A percentile compares a stretch with the other conserved stretches of the same genome.
Evolutionary conservation across 805 yeast genomes (phyloP).

Genomic region (Martiniozyma abietophila): DNA sequence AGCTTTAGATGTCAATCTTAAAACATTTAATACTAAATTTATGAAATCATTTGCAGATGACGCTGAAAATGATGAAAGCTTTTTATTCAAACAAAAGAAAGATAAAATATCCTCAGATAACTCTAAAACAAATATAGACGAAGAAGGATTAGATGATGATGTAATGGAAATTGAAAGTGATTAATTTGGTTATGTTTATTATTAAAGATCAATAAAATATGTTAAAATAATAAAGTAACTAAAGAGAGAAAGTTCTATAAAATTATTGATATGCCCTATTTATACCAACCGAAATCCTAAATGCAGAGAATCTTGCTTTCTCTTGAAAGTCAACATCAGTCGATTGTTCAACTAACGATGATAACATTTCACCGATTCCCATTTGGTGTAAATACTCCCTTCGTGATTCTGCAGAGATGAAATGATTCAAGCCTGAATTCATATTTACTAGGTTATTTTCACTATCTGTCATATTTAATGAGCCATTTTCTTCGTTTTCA

Average conservation of each 20-base stretch:
- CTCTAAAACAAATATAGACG: conserved; percentile 5
- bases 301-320: conserved; percentile 5
- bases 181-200: conserved; percentile 14
- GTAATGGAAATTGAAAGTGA: conserved; percentile 58
- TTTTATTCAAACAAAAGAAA: too few species aligned
- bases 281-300: conserved; percentile 4
- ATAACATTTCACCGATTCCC: too few species aligned
- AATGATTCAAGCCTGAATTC: too few species aligned
- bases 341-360: too few species aligned
- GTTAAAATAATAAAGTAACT: not conserved
- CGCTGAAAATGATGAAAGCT: not conserved
- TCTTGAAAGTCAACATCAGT: conserved; percentile 8
- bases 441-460: too few species aligned
- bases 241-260: not conserved
- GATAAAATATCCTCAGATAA: not conserved
- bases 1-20: conserved; percentile 57
- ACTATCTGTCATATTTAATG: too few species aligned
- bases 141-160: conserved; percentile 32
- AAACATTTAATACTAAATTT: conserved; percentile 17
- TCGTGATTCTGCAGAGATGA: too few species aligned
- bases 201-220: not conserved
- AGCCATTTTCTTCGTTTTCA: too few species aligned
- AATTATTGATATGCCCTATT: not conserved
- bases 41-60: conserved; percentile 2
- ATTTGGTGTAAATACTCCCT: too few species aligned